Conservation (phyloP, 257 asterid genomes). For the Plectranthus barbatus region DNA sequence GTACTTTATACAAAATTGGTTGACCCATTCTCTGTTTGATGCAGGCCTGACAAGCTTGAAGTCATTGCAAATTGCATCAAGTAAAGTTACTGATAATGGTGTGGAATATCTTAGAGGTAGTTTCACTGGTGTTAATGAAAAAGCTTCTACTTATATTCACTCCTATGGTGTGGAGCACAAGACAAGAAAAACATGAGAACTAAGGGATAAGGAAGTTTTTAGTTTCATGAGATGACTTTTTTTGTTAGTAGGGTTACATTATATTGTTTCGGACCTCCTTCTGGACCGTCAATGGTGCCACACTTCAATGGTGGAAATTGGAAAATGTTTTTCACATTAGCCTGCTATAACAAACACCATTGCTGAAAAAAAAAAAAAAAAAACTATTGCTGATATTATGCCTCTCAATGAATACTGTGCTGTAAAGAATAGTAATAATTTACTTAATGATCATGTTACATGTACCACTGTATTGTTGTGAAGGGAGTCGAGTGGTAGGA, state of each 20-base stretch:
- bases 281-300: too few relatives aligned
- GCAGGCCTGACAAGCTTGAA: slow-evolving; percentile 69
- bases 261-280: too few relatives aligned
- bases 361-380: too few relatives aligned
- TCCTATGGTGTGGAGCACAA: not conserved
- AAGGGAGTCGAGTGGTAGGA: not conserved
- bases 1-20: not conserved
- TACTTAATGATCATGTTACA: not conserved
- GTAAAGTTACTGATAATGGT: slow-evolving; percentile 79
- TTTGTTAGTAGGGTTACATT: too few relatives aligned
- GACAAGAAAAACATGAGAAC: not conserved
- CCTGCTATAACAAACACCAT: too few relatives aligned
- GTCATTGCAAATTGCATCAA: slow-evolving; percentile 73
- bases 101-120: slow-evolving; percentile 59
- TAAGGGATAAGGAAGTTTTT: not conserved
- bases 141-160: not conserved
- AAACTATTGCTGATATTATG: not conserved
- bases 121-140: not conserved
- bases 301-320: not conserved
- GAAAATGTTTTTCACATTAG: not conserved
- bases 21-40: slow-evolving; percentile 11
- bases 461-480: not conserved
- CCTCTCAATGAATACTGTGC: not conserved
- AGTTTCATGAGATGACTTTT: not conserved
- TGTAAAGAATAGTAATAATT: not conserved